Evolutionary conservation across 2,329 filamentous ascomycete species (phyloP), one percentile per base, ranked within the genome.

Genomic region (Atkinsonella hypoxylon): DNA sequence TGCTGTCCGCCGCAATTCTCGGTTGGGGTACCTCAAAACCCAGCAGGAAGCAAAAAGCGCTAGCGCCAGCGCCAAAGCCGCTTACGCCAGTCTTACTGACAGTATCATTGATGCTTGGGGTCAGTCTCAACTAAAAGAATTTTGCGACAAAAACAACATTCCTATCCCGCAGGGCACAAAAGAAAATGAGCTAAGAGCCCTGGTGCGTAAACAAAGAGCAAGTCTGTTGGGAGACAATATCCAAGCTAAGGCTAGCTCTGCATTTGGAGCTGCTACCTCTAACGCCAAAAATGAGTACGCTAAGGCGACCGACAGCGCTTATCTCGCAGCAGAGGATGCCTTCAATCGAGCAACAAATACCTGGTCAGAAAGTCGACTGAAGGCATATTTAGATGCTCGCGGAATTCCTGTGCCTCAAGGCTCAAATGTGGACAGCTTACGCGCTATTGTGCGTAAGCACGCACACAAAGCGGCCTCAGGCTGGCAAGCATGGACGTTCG

Each of bases 41-140:
- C 75, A 83, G 55, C 77, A 79, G 13, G 71, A 81, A 58, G 68
- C 79, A 42, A 74, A 78, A 8, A 77, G 77, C 22, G 79, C 81
- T 40, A 77, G 79, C 10, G 75, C 81, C 36, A 84, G 79, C 42
- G 82, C 84, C 12, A 80, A 83, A 47, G 74, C 79, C 39, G 84
- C 87, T 1, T 85, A 89, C 58, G 73, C 83, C 48, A 85, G 81
- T 45, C 71, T 97, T 41, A 88, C 84, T 55, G 88, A 97, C 60
- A 82, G 84, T 60, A 74, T 96, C 49, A 85, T 97, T 62, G 83
- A 95, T 59, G 82, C 87, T 4, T 98, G 93, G 93, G 83, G 85
- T 61, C 90, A 96, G 62, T 78, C 78, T 40, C 76, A 95, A 67
- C 77, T 98, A 65, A 97, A 97, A 77, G 84, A 88, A 55, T 97